Evolutionary conservation across 768 basidiomycete species (phyloP), one percentile per base, ranked within the genome.

Genomic region (Filobasidium wieringae): DNA sequence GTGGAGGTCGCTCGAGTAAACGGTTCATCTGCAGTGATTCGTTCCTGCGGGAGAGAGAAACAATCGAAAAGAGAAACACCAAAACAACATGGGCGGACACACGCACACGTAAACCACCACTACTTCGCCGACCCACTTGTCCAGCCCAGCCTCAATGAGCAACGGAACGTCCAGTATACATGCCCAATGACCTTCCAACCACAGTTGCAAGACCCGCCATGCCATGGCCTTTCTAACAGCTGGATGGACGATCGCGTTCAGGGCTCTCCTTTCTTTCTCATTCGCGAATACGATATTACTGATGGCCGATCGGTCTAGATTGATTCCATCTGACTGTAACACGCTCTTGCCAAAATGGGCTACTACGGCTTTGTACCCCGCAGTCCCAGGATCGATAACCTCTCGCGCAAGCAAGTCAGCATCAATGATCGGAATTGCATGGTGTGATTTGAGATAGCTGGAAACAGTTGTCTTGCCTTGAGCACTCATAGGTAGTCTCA

Each of bases 391-490:
- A 59, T 82, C 79, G 57, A 96, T 86, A 57, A 87, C 90, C 64
- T 83, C 75, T 36, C 91, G 84, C 2, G 92, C 88, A 51, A 97
- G 79, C 15, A 87, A 62, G 77, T 97, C 93, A 1, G 93, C 91
- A 69, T 99, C 95, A 65, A 97, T 80, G 64, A 97, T 77, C n/a
- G 89, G 87, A 30, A 97, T 76, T 30, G 72, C 66, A 64, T 83
- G 83, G 4, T 45, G 53, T 0, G 78, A 76, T 52, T 79, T 79
- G 33, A 97, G 78, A 39, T 91, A 77, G 7, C 76, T 74, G 0
- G 91, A 88, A 11, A 91, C 95, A 12, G 90, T 87, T 0, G 92
- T 95, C 76, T 99, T 99, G 53, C 93, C 91, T 7, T 5, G n/a
- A n/a, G n/a, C n/a, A n/a, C n/a, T n/a, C n/a, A n/a, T n/a, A n/a